Percentiles rank a stretch among this genome's conserved stretches.
Conservation (phyloP, 306 rosid genomes). For the Herpetospermum pedunculosum region DNA sequence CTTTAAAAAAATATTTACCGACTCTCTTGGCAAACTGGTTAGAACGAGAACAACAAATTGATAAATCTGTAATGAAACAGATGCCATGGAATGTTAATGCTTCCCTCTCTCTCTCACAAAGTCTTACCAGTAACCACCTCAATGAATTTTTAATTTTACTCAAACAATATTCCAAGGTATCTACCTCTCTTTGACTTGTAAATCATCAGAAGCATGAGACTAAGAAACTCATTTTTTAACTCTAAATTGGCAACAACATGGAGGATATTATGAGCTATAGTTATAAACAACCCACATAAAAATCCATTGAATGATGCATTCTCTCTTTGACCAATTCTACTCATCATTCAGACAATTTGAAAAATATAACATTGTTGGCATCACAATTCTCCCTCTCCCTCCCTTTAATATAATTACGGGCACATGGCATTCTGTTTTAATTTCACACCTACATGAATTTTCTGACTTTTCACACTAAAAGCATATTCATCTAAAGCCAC, state of each 20-base stretch:
- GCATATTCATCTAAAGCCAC: neutral
- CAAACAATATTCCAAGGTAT: neutral
- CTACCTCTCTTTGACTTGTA: neutral
- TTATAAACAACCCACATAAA: neutral
- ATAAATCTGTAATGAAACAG: neutral
- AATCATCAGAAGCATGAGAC: neutral
- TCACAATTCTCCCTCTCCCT: neutral
- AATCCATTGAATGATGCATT: conserved; percentile 12
- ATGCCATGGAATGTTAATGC: neutral
- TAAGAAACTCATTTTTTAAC: neutral
- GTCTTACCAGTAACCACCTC: neutral
- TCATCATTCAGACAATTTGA: neutral
- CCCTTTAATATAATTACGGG: neutral
- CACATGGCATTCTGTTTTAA: neutral
- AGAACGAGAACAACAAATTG: neutral
- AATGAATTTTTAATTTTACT: neutral
- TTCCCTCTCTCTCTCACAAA: neutral
- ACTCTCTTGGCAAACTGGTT: neutral
- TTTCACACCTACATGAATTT: neutral
- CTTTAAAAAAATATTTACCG: neutral
- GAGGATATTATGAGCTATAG: conserved; percentile 1
- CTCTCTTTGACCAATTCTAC: conserved; percentile 4
- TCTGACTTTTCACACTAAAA: conserved; percentile 2
- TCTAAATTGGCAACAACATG: conserved; percentile 4
- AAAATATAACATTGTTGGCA: neutral